Evolutionary conservation across 257 asterid genomes (phyloP), one percentile per base, ranked within the genome.

Genomic region (Solanum phureja): DNA sequence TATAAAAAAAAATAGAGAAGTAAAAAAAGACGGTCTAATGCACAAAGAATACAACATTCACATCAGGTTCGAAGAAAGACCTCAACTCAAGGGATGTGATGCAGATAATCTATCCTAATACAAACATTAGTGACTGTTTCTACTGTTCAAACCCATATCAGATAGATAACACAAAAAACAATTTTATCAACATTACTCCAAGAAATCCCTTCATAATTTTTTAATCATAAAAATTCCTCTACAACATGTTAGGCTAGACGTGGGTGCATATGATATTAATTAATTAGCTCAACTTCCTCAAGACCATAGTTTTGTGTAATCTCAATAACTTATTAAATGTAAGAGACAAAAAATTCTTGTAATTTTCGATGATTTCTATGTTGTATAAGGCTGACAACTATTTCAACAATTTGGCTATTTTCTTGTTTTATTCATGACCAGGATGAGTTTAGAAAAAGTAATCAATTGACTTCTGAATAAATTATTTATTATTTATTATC

Each of bases 61-160:
- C 0, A n/a, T 2, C 0, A 0, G 2, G 0, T 62, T 4, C 1
- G 1, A 1, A 2, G 13, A 23, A 60, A 60, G 27, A 4, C 11
- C 3, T 1, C 29, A 21, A 2, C 1, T 4, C 1, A 62, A 62
- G 5, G 6, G 0, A 0, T 62, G 1, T 62, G 3, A 62, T 62
- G 16, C 0, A 10, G 0, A 60, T 23, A 21, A 0, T 11, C 2
- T 62, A n/a, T 56, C 0, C 7, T 62, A 4, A 62, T 4, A 4
- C 3, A 62, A n/a, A 0, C 0, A 4, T 62, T 62, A 62, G 1
- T 9, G 1, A 1, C 0, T n/a, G 7, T 5, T 60, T 3, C 6
- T 3, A 21, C 1, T 1, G 10, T 58, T 58, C 24, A 21, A 58
- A 58, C 2, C 23, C 4, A 0, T 7, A 56, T 7, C 23, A 7